phyloP scores from a whole-genome alignment of 176 grass and related monocot species.

The Oryza glumipatula region DNA sequence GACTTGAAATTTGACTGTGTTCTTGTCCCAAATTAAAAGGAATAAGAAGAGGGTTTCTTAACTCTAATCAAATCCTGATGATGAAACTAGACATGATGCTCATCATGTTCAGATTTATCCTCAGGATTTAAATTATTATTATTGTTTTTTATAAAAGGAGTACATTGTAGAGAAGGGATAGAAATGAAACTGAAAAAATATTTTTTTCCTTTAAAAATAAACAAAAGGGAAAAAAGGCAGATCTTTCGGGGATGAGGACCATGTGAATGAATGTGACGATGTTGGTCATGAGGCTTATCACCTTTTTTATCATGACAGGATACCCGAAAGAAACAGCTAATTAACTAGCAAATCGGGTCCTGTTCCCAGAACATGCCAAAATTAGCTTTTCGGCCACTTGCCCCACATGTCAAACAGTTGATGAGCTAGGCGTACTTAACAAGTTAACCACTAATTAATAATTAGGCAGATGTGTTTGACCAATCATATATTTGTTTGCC shows the following conservation, averaged over 20 bases:
- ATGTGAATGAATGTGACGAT: not conserved
- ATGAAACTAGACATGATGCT: too few species aligned
- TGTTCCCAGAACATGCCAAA: slow-evolving; percentile 16
- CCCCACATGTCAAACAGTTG: slow-evolving; percentile 29
- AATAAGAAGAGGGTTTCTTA: too few species aligned
- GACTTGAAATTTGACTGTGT: too few species aligned
- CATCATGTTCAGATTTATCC: too few species aligned
- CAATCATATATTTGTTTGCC: not conserved
- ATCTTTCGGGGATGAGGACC: not conserved
- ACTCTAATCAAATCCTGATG: too few species aligned
- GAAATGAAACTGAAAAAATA: not conserved
- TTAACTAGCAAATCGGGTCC: not conserved
- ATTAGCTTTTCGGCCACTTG: slow-evolving; percentile 8
- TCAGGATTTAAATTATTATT: too few species aligned
- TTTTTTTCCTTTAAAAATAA: not conserved
- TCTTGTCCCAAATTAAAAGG: too few species aligned
- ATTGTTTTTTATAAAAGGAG: too few species aligned
- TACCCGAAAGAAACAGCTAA: not conserved
- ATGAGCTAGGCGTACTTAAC: not conserved
- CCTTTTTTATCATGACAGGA: not conserved
- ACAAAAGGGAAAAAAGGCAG: not conserved
- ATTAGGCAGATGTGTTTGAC: not conserved
- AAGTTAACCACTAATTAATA: not conserved
- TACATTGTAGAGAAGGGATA: not conserved
- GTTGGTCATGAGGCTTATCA: not conserved